A percentile compares a stretch with the other conserved stretches of the same genome.
Conservation (phyloP, 2,329 filamentous ascomycete species). For the Penicillium sp. region DNA sequence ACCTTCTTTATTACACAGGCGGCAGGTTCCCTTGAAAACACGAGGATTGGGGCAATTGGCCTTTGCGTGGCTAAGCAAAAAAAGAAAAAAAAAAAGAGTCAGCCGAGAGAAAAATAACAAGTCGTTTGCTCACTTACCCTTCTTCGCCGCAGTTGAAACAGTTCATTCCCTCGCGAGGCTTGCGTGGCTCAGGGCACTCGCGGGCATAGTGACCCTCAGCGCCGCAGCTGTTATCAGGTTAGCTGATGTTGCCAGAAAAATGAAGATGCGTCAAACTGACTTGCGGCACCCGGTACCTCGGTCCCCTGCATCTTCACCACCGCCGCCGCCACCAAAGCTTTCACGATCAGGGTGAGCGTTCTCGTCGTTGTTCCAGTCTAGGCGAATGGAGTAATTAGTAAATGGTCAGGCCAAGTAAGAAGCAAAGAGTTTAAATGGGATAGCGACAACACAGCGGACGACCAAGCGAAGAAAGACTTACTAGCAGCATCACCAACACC, state of each 20-base stretch:
- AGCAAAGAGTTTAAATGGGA: background rate
- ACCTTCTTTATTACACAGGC: constrained; percentile 52
- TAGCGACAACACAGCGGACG: background rate
- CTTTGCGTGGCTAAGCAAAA: constrained; percentile 45
- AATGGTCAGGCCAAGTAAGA: too few relatives aligned
- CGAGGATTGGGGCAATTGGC: constrained; percentile 52
- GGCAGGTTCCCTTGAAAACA: constrained; percentile 54
- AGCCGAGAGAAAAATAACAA: background rate
- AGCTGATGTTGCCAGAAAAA: constrained; percentile 4
- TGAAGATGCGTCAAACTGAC: constrained; percentile 30
- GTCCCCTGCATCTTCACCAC: constrained; percentile 10
- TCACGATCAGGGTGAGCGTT: constrained; percentile 20
- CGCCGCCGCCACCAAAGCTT: constrained; percentile 14
- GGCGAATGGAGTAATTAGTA: background rate
- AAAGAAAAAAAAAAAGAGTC: background rate
- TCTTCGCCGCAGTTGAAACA: constrained; percentile 51
- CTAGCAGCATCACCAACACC: background rate
- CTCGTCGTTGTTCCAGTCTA: constrained; percentile 23
- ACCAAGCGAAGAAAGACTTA: background rate
- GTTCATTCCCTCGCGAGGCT: constrained; percentile 43
- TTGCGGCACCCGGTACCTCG: constrained; percentile 41
- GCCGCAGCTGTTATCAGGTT: constrained; percentile 38
- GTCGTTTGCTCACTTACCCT: constrained; percentile 35
- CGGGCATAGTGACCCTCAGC: constrained; percentile 44
- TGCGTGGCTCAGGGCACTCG: constrained; percentile 50